phyloP scores from a whole-genome alignment of 495 filamentous ascomycete species.

The Acidomyces sp. region DNA sequence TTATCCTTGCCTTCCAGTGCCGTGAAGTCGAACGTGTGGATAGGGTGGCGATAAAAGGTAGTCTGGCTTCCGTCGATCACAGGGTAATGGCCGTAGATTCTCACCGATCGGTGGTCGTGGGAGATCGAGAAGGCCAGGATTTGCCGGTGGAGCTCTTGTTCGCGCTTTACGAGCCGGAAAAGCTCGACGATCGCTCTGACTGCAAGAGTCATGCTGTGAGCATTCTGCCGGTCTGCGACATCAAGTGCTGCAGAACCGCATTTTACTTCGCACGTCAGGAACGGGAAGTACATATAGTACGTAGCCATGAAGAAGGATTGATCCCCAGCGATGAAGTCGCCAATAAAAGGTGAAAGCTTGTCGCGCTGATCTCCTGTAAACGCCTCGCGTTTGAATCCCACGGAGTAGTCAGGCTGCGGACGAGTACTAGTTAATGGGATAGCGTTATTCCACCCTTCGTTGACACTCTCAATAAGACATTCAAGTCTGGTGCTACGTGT shows the following conservation, averaged over 20 bases:
- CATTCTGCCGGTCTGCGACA: slow-evolving; percentile 29
- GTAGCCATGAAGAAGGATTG: no score
- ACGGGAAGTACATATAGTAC: slow-evolving; percentile 33
- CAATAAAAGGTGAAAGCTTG: slow-evolving; percentile 31
- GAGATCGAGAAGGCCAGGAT: no score
- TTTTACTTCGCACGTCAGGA: slow-evolving; percentile 32
- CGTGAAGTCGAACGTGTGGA: no score
- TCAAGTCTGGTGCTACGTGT: slow-evolving; percentile 7
- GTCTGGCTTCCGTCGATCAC: slow-evolving; percentile 20
- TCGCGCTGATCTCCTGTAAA: slow-evolving; percentile 32
- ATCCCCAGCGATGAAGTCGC: slow-evolving; percentile 20
- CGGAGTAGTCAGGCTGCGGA: slow-evolving; percentile 23
- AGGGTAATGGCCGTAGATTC: slow-evolving; percentile 26
- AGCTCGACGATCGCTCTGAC: slow-evolving; percentile 21
- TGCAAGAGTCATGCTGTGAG: slow-evolving; percentile 32
- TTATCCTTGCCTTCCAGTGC: no score
- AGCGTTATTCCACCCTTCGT: slow-evolving; percentile 19
- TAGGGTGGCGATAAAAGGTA: no score
- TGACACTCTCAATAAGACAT: slow-evolving; percentile 12
- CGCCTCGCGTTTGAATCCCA: slow-evolving; percentile 29
- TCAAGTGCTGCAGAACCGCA: slow-evolving; percentile 27
- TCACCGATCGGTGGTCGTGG: no score
- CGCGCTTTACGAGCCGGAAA: slow-evolving; percentile 20
- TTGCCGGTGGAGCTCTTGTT: no score
- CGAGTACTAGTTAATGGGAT: slow-evolving; percentile 15